Conservation (phyloP, 1,284 basidiomycete genomes). For the Cryptococcus depauperatus region DNA sequence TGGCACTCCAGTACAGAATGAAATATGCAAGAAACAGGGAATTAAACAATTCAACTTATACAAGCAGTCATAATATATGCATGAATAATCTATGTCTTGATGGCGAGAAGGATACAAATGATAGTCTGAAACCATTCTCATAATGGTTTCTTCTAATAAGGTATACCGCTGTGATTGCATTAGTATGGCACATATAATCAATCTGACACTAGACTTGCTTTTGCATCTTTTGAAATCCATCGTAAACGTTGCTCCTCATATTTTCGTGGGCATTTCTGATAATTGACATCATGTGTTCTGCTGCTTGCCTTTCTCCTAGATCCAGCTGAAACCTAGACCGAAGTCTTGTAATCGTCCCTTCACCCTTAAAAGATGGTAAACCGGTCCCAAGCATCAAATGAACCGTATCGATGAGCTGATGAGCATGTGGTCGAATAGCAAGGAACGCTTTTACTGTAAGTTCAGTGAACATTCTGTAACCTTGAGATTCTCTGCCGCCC, state of each 20-base stretch:
- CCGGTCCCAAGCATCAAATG: slow-evolving; percentile 92
- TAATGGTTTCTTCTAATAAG: slow-evolving; percentile 18
- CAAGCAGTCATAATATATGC: too few relatives aligned
- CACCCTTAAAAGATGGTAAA: slow-evolving; percentile 93
- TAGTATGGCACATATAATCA: not conserved
- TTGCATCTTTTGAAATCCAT: slow-evolving; percentile 57
- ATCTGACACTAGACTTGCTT: slow-evolving; percentile 38
- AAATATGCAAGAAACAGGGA: too few relatives aligned
- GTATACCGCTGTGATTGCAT: slow-evolving; percentile 24
- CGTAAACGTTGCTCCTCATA: slow-evolving; percentile 80
- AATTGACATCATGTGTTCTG: slow-evolving; percentile 80
- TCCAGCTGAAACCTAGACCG: slow-evolving; percentile 78
- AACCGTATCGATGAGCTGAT: slow-evolving; percentile 79
- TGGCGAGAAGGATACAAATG: too few relatives aligned
- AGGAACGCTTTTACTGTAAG: slow-evolving; percentile 94
- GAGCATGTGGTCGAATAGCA: slow-evolving; percentile 80
- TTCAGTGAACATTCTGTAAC: slow-evolving; percentile 87
- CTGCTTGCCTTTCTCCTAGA: slow-evolving; percentile 80
- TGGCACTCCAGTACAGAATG: too few relatives aligned
- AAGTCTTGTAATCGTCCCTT: slow-evolving; percentile 77
- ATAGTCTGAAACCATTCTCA: too few relatives aligned
- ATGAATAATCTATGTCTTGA: too few relatives aligned
- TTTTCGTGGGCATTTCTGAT: slow-evolving; percentile 94
- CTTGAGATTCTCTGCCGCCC: slow-evolving; percentile 88
- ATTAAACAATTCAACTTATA: too few relatives aligned